Conservation (phyloP, 2,329 filamentous ascomycete genomes). For the Hypoxylon rubiginosum region DNA sequence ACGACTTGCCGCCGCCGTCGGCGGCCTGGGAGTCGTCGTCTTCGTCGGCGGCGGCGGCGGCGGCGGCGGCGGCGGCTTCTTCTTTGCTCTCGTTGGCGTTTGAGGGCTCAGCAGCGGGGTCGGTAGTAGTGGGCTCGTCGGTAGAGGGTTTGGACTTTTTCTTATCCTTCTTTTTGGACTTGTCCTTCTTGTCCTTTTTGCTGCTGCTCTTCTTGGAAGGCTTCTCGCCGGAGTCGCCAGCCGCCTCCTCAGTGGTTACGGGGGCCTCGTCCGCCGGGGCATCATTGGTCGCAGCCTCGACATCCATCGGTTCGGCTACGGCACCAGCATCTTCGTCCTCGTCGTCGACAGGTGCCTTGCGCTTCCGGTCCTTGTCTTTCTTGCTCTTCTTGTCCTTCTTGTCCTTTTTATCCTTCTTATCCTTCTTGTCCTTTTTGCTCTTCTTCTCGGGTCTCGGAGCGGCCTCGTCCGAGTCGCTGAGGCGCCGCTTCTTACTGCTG, state of each 20-base stretch:
- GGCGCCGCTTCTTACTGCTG: slow-evolving; percentile 48
- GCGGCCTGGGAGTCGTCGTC: slow-evolving; percentile 38
- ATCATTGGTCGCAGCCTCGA: slow-evolving; percentile 5
- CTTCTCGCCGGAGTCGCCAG: slow-evolving; percentile 43
- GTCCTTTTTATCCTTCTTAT: slow-evolving; percentile 44
- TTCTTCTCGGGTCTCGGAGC: slow-evolving; percentile 35
- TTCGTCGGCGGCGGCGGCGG: slow-evolving; percentile 9
- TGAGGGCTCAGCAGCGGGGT: slow-evolving; percentile 19
- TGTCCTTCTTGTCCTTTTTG: slow-evolving; percentile 53
- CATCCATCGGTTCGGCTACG: slow-evolving; percentile 20
- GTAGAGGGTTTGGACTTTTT: slow-evolving; percentile 41
- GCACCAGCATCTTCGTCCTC: slow-evolving; percentile 18
- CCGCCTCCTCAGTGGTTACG: slow-evolving; percentile 7
- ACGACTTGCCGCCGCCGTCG: slow-evolving; percentile 22
- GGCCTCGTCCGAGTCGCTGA: slow-evolving; percentile 38
- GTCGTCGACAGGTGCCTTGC: slow-evolving; percentile 25
- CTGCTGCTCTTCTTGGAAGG: slow-evolving; percentile 31
- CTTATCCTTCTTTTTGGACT: slow-evolving; percentile 48
- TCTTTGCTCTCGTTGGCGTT: slow-evolving; percentile 7
- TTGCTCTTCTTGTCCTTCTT: slow-evolving; percentile 42
- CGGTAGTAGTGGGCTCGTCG: not conserved
- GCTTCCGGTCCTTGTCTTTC: slow-evolving; percentile 36
- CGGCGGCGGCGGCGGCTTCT: no score
- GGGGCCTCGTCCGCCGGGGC: slow-evolving; percentile 6
- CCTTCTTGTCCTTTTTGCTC: slow-evolving; percentile 41